Percentiles rank a stretch among this genome's conserved stretches.
These are phyloP conservation scores for Nakazawaea anatomiae DNA, from an alignment of 805 yeast genomes.

Conservation along the genomic window DNA sequence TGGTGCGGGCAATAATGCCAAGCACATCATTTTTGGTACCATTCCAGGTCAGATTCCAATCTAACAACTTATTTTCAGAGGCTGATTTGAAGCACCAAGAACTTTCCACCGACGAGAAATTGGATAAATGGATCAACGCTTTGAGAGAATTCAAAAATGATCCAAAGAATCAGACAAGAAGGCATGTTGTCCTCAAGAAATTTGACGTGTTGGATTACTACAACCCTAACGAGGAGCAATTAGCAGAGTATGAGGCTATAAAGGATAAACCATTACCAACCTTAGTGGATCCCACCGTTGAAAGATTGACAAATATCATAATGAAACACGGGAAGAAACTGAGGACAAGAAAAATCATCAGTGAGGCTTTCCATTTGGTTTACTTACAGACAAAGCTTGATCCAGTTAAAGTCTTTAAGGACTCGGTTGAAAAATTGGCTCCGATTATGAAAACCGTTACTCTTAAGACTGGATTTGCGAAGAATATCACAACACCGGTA, in stretches of 20 bases:
- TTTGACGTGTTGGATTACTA: conserved; percentile 12
- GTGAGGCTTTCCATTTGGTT: conserved; percentile 74
- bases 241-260: conserved; percentile 46
- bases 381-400: conserved; percentile 68
- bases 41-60: too few relatives aligned
- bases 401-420: conserved; percentile 72
- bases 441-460: conserved; percentile 79
- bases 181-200: conserved; percentile 2
- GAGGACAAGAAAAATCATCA: conserved; percentile 64
- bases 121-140: conserved; percentile 22
- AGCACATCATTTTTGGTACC: too few relatives aligned
- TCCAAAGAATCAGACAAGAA: conserved; percentile 7
- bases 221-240: conserved; percentile 62
- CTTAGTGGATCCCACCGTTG: conserved; percentile 62
- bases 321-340: conserved; percentile 92
- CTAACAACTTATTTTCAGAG: neutral
- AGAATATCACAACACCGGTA: conserved; percentile 71
- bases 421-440: conserved; percentile 72
- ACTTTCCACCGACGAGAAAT: conserved; percentile 16
- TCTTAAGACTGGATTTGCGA: conserved; percentile 80
- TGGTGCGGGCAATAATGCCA: neutral
- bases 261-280: conserved; percentile 50
- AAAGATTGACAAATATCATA: conserved; percentile 75
- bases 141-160: conserved; percentile 24
- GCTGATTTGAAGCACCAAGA: conserved; percentile 8